A percentile compares a stretch with the other conserved stretches of the same genome.
phyloP scores from a whole-genome alignment of 768 basidiomycete genomes.

The Tulasnella sp. region DNA sequence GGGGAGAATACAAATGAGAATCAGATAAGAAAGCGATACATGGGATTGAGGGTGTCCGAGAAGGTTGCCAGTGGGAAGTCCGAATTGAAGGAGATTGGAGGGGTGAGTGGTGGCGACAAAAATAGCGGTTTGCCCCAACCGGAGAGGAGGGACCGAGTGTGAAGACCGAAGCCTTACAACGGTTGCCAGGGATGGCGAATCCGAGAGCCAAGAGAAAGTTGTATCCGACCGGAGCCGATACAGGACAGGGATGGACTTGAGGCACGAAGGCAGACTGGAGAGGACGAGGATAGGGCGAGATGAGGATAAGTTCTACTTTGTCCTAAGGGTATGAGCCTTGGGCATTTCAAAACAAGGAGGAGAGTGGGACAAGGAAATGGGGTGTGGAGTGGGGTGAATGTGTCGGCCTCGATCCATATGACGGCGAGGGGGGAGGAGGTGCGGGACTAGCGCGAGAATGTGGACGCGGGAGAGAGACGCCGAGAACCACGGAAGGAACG shows the following conservation, averaged over 20 bases:
- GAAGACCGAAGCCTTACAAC: background rate
- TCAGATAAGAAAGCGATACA: too few species aligned
- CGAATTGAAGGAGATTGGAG: too few species aligned
- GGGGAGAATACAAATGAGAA: too few species aligned
- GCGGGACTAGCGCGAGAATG: background rate
- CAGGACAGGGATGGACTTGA: background rate
- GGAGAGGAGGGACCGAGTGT: background rate
- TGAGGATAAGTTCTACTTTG: background rate
- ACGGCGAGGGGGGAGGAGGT: background rate
- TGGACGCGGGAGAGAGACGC: background rate
- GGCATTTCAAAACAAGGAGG: background rate
- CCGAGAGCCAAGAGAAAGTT: background rate
- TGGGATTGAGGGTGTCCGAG: too few species aligned
- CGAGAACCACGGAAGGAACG: background rate
- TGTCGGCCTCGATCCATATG: constrained; percentile 2
- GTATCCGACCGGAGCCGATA: constrained; percentile 2
- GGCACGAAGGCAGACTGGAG: background rate
- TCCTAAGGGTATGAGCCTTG: background rate
- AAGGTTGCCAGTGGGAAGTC: too few species aligned
- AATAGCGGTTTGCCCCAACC: too few species aligned
- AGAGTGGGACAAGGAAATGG: background rate
- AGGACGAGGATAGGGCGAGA: too few species aligned
- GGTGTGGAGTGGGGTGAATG: background rate
- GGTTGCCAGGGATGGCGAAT: background rate
- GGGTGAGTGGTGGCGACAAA: too few species aligned